Evolutionary conservation across 768 basidiomycete species (phyloP), one percentile per base, ranked within the genome.

Genomic region (Baorangia bicolor): DNA sequence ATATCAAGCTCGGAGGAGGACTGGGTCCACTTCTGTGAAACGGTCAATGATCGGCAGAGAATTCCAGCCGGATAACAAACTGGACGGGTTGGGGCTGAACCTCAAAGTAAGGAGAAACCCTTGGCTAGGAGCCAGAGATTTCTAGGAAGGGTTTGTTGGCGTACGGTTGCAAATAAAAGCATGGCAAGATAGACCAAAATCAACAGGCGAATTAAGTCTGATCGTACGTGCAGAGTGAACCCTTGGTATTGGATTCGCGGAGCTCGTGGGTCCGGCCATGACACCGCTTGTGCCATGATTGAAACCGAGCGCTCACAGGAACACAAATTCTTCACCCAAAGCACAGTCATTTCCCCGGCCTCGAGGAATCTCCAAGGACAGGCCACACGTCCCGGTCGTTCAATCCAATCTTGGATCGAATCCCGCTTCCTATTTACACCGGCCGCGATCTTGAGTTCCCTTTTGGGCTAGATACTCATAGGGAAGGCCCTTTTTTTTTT

Each of bases 361-460:
- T 78, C 75, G 74, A 79, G 75, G 73, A 76, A 70, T 73, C 75
- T 73, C 73, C 74, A 73, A 74, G 69, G 73, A 76, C 74, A 73
- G 66, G 52, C 41, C 41, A 57, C 52, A 27, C 40, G 34, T 45
- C 23, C 52, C 44, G 45, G 64, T 51, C 25, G 46, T 56, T 38
- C 62, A 71, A 69, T 65, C 66, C 66, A 73, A 69, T 59, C 69
- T 64, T 58, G 64, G 60, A 49, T 71, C 68, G 62, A 64, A 68
- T 56, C 57, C 50, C 50, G 68, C 68, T 78, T 78, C 69, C 72
- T 74, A 73, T 74, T 78, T 77, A 73, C 61, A 68, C 71, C 70
- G 67, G 74, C 34, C 34, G 25, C 49, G 78, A 76, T 78, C 75
- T 74, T 72, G 74, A 66, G 70, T 77, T 72, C 78, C 75, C 67